Evolutionary conservation across 2,329 filamentous ascomycete species (phyloP).

Genomic region (Cladosporium sp.): DNA sequence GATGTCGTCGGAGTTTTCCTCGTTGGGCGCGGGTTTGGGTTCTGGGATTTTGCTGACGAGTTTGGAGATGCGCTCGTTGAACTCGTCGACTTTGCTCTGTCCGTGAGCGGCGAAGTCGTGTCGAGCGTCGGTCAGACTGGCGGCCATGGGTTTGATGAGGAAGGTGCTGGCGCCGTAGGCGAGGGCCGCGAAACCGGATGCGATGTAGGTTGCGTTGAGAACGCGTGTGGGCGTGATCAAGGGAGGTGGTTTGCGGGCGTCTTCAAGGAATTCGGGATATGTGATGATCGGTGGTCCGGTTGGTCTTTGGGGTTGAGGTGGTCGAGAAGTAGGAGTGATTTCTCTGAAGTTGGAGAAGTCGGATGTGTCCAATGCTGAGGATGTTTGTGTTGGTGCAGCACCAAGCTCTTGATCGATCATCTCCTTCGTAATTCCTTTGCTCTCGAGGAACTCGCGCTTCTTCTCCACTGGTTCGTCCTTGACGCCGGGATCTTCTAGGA

Average conservation of each 20-base stretch:
- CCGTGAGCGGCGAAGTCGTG: constrained; percentile 55
- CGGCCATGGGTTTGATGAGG: constrained; percentile 60
- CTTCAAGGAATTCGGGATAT: constrained; percentile 61
- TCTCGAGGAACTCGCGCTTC: constrained; percentile 71
- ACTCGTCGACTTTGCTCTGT: constrained; percentile 46
- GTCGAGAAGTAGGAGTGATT: not conserved
- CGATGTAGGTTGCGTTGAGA: constrained; percentile 53
- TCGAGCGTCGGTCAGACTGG: constrained; percentile 49
- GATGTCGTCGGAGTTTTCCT: constrained; percentile 39
- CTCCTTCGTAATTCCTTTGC: constrained; percentile 65
- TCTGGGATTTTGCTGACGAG: constrained; percentile 26
- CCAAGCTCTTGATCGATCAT: constrained; percentile 66
- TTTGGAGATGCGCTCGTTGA: constrained; percentile 52
- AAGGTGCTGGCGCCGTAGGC: constrained; percentile 69
- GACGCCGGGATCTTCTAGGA: constrained; percentile 72
- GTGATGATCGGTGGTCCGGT: constrained; percentile 58
- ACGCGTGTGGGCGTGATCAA: constrained; percentile 55
- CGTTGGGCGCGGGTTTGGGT: constrained; percentile 27
- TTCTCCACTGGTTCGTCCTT: constrained; percentile 63
- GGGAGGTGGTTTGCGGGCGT: constrained; percentile 56
- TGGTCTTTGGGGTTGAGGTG: constrained; percentile 32
- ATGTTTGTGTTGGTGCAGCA: not conserved
- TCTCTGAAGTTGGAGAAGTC: constrained; percentile 26
- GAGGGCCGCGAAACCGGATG: constrained; percentile 51
- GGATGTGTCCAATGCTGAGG: constrained; percentile 16